Conservation (phyloP, 2,329 filamentous ascomycete species). For the Macrophomina tecta region DNA sequence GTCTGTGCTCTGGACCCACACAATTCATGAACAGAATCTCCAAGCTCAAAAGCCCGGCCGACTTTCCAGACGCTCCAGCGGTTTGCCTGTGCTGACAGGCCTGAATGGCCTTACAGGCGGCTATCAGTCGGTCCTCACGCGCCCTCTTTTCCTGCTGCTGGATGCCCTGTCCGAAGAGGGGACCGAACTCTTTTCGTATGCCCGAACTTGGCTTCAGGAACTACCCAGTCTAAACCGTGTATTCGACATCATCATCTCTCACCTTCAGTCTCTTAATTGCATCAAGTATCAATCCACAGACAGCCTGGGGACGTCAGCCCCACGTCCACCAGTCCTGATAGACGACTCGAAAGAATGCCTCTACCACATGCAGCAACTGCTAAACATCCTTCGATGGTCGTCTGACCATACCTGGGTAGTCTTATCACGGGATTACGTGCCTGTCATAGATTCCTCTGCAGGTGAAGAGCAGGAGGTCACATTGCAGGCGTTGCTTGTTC, state of each 20-base stretch:
- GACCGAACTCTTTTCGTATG: slow-evolving; percentile 76
- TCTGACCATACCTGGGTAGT: slow-evolving; percentile 73
- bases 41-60: slow-evolving; percentile 44
- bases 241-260: slow-evolving; percentile 43
- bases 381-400: slow-evolving; percentile 72
- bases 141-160: slow-evolving; percentile 80
- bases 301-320: slow-evolving; percentile 31
- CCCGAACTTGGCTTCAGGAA: slow-evolving; percentile 79
- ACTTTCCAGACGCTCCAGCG: slow-evolving; percentile 36
- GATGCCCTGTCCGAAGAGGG: slow-evolving; percentile 77
- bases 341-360: slow-evolving; percentile 78
- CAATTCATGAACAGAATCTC: slow-evolving; percentile 48
- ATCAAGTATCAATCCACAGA: slow-evolving; percentile 30
- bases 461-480: slow-evolving; percentile 56
- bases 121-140: slow-evolving; percentile 76
- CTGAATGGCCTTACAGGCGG: slow-evolving; percentile 58
- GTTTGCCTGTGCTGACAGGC: slow-evolving; percentile 37
- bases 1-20: slow-evolving; percentile 82
- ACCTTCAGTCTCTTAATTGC: slow-evolving; percentile 42
- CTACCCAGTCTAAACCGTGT: slow-evolving; percentile 59
- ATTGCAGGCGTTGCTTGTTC: slow-evolving; percentile 71
- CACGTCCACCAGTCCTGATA: slow-evolving; percentile 20
- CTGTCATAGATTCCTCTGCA: slow-evolving; percentile 54
- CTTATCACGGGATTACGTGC: slow-evolving; percentile 67
- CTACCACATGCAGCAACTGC: slow-evolving; percentile 78